These are phyloP conservation scores for Tilletia indica DNA, from an alignment of 1,284 basidiomycete species.

Conservation along the genomic window DNA sequence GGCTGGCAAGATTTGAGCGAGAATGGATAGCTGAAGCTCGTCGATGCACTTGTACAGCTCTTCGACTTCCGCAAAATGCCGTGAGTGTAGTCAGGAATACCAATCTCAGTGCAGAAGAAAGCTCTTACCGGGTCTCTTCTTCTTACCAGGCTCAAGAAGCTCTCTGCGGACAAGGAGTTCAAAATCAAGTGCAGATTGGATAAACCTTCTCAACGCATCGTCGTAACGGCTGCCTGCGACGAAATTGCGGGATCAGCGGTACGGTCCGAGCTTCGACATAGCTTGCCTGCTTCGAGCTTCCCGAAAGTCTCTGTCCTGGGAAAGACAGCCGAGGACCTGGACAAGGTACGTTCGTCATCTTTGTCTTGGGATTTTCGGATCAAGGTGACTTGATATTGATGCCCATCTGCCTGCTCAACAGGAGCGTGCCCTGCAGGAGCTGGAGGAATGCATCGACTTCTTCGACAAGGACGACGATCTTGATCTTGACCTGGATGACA, in stretches of 20 bases:
- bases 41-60: neutral
- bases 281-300: conserved; percentile 23
- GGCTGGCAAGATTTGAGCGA: too few relatives aligned
- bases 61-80: conserved; percentile 26
- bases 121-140: neutral
- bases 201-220: conserved; percentile 45
- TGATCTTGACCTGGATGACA: neutral
- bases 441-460: conserved; percentile 18
- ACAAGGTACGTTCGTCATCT: neutral
- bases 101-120: neutral
- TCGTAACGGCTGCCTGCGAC: conserved; percentile 34
- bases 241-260: conserved; percentile 33
- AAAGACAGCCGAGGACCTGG: neutral
- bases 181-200: conserved; percentile 38
- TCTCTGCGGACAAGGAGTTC: conserved; percentile 27
- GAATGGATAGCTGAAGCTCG: neutral
- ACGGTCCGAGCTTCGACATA: conserved; percentile 28
- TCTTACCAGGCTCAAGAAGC: conserved; percentile 16
- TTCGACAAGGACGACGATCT: conserved; percentile 17
- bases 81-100: neutral
- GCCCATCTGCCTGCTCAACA: neutral
- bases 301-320: conserved; percentile 14
- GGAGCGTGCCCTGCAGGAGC: conserved; percentile 16
- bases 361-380: neutral
- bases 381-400: neutral